Percentiles rank a stretch among this genome's conserved stretches.
These are phyloP conservation scores for Albizia julibrissin DNA, from an alignment of 306 rosid genomes.

Conservation along the genomic window DNA sequence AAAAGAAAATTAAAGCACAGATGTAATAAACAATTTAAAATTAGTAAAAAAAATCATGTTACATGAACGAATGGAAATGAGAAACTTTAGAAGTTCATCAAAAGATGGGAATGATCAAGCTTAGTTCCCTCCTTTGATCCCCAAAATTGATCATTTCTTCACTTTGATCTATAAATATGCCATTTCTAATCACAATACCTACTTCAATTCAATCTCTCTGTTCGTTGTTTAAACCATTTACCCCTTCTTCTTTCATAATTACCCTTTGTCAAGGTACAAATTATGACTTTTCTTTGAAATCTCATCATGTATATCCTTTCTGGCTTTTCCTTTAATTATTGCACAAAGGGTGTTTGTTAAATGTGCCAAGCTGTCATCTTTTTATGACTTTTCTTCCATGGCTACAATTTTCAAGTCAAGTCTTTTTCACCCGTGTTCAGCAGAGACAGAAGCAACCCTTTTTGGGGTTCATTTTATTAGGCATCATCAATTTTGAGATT, in stretches of 20 bases:
- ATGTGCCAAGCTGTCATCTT: conserved; percentile 19
- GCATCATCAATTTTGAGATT: neutral
- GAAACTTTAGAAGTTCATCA: neutral
- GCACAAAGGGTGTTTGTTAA: conserved; percentile 15
- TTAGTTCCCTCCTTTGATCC: conserved; percentile 38
- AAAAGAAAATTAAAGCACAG: neutral
- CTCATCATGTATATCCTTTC: neutral
- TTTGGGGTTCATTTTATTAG: neutral
- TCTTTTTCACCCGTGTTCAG: neutral
- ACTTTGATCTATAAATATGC: conserved; percentile 11
- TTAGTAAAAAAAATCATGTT: neutral
- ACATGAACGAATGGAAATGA: neutral
- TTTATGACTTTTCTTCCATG: neutral
- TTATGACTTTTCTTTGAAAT: conserved; percentile 10
- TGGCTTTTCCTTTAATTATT: neutral
- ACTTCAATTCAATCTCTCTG: conserved; percentile 5
- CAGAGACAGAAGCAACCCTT: neutral
- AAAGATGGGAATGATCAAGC: conserved; percentile 29
- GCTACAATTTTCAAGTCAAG: neutral
- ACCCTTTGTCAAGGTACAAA: conserved; percentile 39
- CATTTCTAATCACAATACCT: conserved; percentile 11
- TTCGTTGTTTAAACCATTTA: conserved; percentile 1
- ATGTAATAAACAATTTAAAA: neutral
- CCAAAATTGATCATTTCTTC: conserved; percentile 26
- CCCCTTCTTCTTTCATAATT: neutral